phyloP scores from a whole-genome alignment of 345 rosid genomes.

The Eucalyptus regnans region DNA sequence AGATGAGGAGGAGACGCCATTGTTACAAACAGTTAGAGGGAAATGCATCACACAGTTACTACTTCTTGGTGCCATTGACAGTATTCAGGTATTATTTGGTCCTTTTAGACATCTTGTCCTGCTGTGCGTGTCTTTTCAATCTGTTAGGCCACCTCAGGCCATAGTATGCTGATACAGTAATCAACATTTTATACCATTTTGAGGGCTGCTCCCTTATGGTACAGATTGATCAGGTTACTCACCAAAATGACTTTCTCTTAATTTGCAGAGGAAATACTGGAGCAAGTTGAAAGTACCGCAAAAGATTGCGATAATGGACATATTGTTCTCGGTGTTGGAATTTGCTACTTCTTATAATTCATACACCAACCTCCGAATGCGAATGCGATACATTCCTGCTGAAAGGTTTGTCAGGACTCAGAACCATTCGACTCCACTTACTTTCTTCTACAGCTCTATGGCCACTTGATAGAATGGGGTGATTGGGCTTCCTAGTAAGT shows the following conservation, averaged over 20 bases:
- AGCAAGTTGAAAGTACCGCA: slow-evolving; percentile 62
- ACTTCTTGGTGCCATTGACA: slow-evolving; percentile 75
- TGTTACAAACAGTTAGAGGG: slow-evolving; percentile 65
- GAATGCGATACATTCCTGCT: slow-evolving; percentile 67
- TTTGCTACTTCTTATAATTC: slow-evolving; percentile 93
- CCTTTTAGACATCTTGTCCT: not conserved
- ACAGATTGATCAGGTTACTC: not conserved
- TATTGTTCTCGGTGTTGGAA: slow-evolving; percentile 69
- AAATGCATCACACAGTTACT: slow-evolving; percentile 84
- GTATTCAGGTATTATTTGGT: slow-evolving; percentile 57
- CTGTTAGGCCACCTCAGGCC: not conserved
- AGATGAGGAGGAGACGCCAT: slow-evolving; percentile 71
- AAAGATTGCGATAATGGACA: slow-evolving; percentile 84
- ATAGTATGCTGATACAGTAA: not conserved
- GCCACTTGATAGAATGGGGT: not conserved
- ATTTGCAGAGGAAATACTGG: slow-evolving; percentile 85
- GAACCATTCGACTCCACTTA: not conserved
- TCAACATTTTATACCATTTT: not conserved
- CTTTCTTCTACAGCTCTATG: not conserved
- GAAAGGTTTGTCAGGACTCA: slow-evolving; percentile 46
- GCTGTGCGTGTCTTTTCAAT: not conserved
- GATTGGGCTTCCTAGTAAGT: not conserved
- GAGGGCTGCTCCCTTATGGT: not conserved
- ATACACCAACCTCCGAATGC: slow-evolving; percentile 64
- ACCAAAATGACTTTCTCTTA: not conserved